These are phyloP conservation scores for Pseudogymnoascus sp. DNA, from an alignment of 2,329 filamentous ascomycete genomes.

Conservation along the genomic window DNA sequence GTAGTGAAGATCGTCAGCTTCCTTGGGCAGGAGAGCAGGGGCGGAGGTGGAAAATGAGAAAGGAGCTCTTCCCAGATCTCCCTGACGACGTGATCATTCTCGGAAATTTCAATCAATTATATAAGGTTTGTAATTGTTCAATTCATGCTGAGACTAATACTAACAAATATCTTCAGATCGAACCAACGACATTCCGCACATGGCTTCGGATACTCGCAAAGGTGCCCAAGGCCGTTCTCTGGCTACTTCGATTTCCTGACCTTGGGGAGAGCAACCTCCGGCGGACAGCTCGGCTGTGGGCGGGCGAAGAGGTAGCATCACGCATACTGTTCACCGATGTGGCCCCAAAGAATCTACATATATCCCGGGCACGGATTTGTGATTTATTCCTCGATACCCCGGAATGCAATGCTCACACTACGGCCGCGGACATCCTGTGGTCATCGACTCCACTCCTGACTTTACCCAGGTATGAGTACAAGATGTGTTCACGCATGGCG, in stretches of 20 bases:
- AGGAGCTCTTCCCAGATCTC: constrained; percentile 78
- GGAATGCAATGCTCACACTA: constrained; percentile 97
- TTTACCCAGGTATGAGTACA: constrained; percentile 84
- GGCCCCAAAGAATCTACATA: constrained; percentile 89
- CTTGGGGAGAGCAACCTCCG: constrained; percentile 80
- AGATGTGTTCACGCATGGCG: constrained; percentile 98
- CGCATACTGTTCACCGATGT: constrained; percentile 95
- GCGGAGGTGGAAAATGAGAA: constrained; percentile 85
- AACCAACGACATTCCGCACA: constrained; percentile 89
- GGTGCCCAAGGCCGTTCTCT: constrained; percentile 82
- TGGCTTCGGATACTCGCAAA: constrained; percentile 87
- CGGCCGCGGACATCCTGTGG: constrained; percentile 93
- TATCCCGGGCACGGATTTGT: constrained; percentile 81
- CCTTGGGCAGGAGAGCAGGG: constrained; percentile 79
- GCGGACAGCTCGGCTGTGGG: constrained; percentile 75
- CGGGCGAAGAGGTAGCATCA: constrained; percentile 72
- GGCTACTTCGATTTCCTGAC: constrained; percentile 95
- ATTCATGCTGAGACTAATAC: not conserved
- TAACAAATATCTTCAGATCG: constrained; percentile 56
- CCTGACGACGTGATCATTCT: constrained; percentile 81
- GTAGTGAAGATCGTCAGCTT: constrained; percentile 58
- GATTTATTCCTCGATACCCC: constrained; percentile 96
- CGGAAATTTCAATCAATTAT: constrained; percentile 97
- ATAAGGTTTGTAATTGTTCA: constrained; percentile 63
- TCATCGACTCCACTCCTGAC: constrained; percentile 90